A percentile compares a stretch with the other conserved stretches of the same genome.
phyloP scores from a whole-genome alignment of 202 grass and related monocot species.

The Bolboschoenoplectus hybrid region DNA sequence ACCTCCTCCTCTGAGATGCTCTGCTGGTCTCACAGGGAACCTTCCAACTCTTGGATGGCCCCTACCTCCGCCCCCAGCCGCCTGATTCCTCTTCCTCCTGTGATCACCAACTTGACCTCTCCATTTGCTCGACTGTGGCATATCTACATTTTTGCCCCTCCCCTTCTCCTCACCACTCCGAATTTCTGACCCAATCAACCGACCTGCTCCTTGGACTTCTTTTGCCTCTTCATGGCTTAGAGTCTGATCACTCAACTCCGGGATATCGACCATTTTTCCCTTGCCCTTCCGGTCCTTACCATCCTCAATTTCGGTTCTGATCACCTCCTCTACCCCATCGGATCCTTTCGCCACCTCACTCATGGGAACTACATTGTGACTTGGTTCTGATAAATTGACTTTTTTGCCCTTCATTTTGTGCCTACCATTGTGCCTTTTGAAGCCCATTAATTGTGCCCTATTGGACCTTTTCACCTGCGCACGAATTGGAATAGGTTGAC shows the following conservation, averaged over 20 bases:
- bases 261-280: conserved; percentile 37
- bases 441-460: background rate
- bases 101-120: conserved; percentile 15
- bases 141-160: conserved; percentile 20
- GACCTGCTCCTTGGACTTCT: conserved; percentile 25
- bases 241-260: conserved; percentile 38
- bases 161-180: background rate
- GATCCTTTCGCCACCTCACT: conserved; percentile 3
- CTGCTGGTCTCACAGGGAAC: background rate
- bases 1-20: background rate
- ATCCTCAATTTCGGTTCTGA: background rate
- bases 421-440: background rate
- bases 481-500: background rate
- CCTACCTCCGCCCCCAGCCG: background rate
- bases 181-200: conserved; percentile 4
- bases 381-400: conserved; percentile 15
- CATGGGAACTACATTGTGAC: background rate
- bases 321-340: background rate
- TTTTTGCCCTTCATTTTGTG: conserved; percentile 10
- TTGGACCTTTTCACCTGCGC: background rate
- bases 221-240: conserved; percentile 31
- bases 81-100: background rate
- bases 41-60: background rate
- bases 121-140: background rate
- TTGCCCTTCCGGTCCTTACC: conserved; percentile 10